A percentile compares a stretch with the other conserved stretches of the same genome.
phyloP scores from a whole-genome alignment of 768 basidiomycete species.

The Vishniacozyma victoriae region DNA sequence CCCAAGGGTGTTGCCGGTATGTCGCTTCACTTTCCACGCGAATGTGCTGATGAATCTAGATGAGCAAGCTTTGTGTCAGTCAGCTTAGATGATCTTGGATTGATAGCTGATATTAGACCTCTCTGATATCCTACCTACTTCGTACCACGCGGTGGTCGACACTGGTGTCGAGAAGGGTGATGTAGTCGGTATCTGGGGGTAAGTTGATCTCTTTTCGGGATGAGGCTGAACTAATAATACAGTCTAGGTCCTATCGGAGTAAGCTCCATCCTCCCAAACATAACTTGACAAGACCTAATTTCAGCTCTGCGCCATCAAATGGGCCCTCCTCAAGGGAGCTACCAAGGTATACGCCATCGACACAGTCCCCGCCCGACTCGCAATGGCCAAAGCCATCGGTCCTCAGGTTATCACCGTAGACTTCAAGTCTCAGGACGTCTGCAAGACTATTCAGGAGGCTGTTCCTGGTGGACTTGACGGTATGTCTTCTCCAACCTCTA shows the following conservation, averaged over 20 bases:
- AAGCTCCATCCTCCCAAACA: slow-evolving; percentile 23
- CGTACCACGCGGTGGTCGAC: slow-evolving; percentile 68
- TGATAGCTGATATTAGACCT: slow-evolving; percentile 33
- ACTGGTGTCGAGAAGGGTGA: slow-evolving; percentile 69
- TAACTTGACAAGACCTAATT: not conserved
- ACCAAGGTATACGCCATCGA: slow-evolving; percentile 68
- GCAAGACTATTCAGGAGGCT: slow-evolving; percentile 55
- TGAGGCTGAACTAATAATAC: not conserved
- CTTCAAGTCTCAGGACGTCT: slow-evolving; percentile 56
- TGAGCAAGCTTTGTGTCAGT: slow-evolving; percentile 30
- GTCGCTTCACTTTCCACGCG: slow-evolving; percentile 34
- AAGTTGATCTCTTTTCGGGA: slow-evolving; percentile 20
- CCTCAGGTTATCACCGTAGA: slow-evolving; percentile 55
- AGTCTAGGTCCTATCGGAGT: slow-evolving; percentile 60
- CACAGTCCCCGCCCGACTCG: slow-evolving; percentile 54
- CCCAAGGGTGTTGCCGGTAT: slow-evolving; percentile 64
- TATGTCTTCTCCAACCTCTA: slow-evolving; percentile 48
- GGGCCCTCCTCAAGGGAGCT: slow-evolving; percentile 64
- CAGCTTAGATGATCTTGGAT: too few species aligned
- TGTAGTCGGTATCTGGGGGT: slow-evolving; percentile 64
- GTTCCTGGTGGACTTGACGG: slow-evolving; percentile 58
- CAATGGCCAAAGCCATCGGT: slow-evolving; percentile 49
- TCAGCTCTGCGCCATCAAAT: slow-evolving; percentile 53
- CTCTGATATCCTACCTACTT: slow-evolving; percentile 58
- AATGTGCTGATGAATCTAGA: slow-evolving; percentile 1